Evolutionary conservation across 495 filamentous ascomycete species (phyloP).

Genomic region (Trypethelium eluteriae): DNA sequence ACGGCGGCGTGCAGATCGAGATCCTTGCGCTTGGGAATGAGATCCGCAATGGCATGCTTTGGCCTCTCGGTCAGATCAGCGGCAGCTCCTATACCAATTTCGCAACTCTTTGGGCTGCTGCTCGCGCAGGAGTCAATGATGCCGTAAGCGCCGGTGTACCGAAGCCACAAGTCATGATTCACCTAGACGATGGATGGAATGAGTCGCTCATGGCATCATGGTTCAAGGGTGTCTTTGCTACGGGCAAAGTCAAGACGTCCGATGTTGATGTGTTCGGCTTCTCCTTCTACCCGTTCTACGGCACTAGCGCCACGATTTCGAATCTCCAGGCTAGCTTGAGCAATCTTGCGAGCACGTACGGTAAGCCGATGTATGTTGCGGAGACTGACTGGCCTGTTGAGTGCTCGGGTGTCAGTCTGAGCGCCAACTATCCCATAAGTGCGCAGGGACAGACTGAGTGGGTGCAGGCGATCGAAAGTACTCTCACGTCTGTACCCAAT

Average conservation of each 20-base stretch:
- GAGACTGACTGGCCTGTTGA: conserved; percentile 41
- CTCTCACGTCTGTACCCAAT: conserved; percentile 24
- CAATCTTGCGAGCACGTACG: conserved; percentile 34
- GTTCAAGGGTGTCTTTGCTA: conserved; percentile 34
- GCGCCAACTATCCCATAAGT: conserved; percentile 31
- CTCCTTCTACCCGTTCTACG: conserved; percentile 43
- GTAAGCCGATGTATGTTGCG: conserved; percentile 37
- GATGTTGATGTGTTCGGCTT: conserved; percentile 41
- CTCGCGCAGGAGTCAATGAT: conserved; percentile 34
- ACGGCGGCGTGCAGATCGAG: conserved; percentile 28
- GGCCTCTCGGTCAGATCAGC: conserved; percentile 33
- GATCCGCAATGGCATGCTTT: conserved; percentile 40
- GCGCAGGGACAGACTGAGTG: conserved; percentile 34
- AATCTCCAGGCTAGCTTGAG: conserved; percentile 31
- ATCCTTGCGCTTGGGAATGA: conserved; percentile 41
- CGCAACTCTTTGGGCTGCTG: conserved; percentile 34
- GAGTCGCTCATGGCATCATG: conserved; percentile 35
- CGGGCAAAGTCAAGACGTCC: conserved; percentile 26
- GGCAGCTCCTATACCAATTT: conserved; percentile 30
- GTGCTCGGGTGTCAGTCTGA: conserved; percentile 29
- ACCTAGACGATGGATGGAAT: conserved; percentile 43
- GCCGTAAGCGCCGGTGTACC: conserved; percentile 19
- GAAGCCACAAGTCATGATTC: conserved; percentile 39
- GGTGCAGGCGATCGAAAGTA: conserved; percentile 27
- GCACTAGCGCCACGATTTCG: conserved; percentile 34